These are phyloP conservation scores for Candida krabiensis DNA, from an alignment of 805 yeast genomes.

Conservation along the genomic window DNA sequence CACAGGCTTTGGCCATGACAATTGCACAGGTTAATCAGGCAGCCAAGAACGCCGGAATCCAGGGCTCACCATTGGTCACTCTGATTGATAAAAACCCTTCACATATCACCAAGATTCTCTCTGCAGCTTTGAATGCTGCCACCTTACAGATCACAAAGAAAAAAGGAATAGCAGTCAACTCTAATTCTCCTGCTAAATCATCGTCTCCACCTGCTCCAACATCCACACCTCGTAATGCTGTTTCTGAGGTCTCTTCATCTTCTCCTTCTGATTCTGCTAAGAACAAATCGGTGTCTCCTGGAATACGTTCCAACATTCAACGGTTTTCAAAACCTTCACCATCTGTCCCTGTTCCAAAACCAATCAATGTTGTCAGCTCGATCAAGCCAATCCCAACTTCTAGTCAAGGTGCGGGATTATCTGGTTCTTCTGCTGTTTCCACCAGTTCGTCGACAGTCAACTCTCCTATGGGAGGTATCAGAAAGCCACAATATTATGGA, in stretches of 20 bases:
- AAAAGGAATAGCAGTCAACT: slow-evolving; percentile 37
- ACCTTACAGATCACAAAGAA: slow-evolving; percentile 61
- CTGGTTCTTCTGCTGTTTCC: slow-evolving; percentile 5
- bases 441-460: slow-evolving; percentile 29
- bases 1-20: slow-evolving; percentile 90
- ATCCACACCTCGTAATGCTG: no score
- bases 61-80: slow-evolving; percentile 74
- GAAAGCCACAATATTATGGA: slow-evolving; percentile 31
- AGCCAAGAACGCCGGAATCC: slow-evolving; percentile 80
- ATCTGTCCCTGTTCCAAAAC: slow-evolving; percentile 11
- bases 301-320: slow-evolving; percentile 11
- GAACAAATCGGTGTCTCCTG: no score
- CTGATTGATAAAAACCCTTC: slow-evolving; percentile 80
- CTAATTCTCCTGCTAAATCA: slow-evolving; percentile 10
- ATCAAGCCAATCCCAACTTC: slow-evolving; percentile 16
- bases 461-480: slow-evolving; percentile 16
- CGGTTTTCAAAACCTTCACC: slow-evolving; percentile 14
- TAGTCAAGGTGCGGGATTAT: slow-evolving; percentile 2
- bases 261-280: slow-evolving; percentile 3
- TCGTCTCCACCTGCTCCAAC: no score
- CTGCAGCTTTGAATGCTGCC: slow-evolving; percentile 79
- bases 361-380: slow-evolving; percentile 16
- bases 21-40: slow-evolving; percentile 88
- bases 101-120: slow-evolving; percentile 74
- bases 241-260: slow-evolving; percentile 30